A percentile compares a stretch with the other conserved stretches of the same genome.
These are phyloP conservation scores for Lactarius trivialis DNA, from an alignment of 768 basidiomycete species.

Conservation along the genomic window DNA sequence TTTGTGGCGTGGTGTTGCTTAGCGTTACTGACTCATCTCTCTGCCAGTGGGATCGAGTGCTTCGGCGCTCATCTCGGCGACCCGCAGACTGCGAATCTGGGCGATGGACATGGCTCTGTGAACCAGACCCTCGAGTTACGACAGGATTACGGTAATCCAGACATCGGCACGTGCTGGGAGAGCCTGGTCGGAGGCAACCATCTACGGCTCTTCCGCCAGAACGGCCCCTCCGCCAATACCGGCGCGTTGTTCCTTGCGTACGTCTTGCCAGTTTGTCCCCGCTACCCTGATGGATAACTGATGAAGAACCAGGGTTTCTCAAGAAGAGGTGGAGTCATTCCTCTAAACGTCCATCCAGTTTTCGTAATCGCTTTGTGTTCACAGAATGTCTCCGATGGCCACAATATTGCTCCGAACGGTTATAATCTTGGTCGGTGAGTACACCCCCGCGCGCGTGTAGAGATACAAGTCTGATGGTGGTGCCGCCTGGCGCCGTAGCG, in stretches of 20 bases:
- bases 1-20: background rate
- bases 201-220: slow-evolving; percentile 27
- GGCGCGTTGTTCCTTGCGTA: slow-evolving; percentile 34
- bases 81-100: slow-evolving; percentile 39
- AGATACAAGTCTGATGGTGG: background rate
- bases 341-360: background rate
- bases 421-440: slow-evolving; percentile 31
- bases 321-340: slow-evolving; percentile 23
- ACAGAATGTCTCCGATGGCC: slow-evolving; percentile 21
- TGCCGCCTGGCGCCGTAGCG: background rate
- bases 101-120: slow-evolving; percentile 41
- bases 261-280: slow-evolving; percentile 10
- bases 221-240: slow-evolving; percentile 28
- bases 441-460: background rate
- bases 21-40: background rate
- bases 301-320: slow-evolving; percentile 23
- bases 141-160: slow-evolving; percentile 35
- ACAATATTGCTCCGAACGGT: slow-evolving; percentile 28
- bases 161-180: slow-evolving; percentile 38
- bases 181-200: slow-evolving; percentile 26
- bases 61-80: slow-evolving; percentile 32
- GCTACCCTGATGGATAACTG: no score
- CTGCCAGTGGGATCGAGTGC: slow-evolving; percentile 25
- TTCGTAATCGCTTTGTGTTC: background rate
- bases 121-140: slow-evolving; percentile 42